phyloP scores from a whole-genome alignment of 306 rosid genomes.

The Vigna hirtella region DNA sequence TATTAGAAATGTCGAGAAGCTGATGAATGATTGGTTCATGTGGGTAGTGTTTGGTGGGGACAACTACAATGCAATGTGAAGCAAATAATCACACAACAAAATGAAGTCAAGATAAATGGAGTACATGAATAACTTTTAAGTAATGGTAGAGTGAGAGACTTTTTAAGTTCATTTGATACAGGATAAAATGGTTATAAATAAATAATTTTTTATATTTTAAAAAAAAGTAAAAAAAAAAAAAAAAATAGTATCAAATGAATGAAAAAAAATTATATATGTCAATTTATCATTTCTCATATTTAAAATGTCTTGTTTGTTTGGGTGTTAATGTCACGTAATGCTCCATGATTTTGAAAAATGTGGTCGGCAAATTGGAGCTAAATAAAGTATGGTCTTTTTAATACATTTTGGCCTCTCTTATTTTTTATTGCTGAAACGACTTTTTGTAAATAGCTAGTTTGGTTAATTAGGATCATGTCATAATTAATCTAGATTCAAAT shows the following conservation, averaged over 20 bases:
- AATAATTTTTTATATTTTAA: too few relatives aligned
- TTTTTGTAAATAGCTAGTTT: neutral
- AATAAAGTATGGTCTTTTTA: slow-evolving; percentile 32
- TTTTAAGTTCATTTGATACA: too few relatives aligned
- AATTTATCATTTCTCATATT: too few relatives aligned
- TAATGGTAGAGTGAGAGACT: too few relatives aligned
- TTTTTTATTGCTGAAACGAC: slow-evolving; percentile 21
- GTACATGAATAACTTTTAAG: neutral
- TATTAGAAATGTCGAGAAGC: slow-evolving; percentile 68
- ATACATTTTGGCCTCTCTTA: slow-evolving; percentile 17
- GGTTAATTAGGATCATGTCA: slow-evolving; percentile 29
- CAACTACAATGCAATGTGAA: slow-evolving; percentile 25
- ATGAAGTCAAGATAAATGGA: slow-evolving; percentile 26
- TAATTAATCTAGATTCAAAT: slow-evolving; percentile 21
- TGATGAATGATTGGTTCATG: slow-evolving; percentile 67
- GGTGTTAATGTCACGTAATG: too few relatives aligned
- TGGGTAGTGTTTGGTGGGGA: slow-evolving; percentile 61
- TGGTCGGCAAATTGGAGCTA: neutral
- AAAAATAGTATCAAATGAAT: too few relatives aligned
- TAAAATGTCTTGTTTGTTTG: too few relatives aligned
- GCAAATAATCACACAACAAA: slow-evolving; percentile 40
- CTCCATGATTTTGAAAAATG: too few relatives aligned
- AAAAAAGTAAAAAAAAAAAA: too few relatives aligned
- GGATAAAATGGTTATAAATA: too few relatives aligned
- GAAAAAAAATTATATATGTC: too few relatives aligned